Conservation (phyloP, 352 stramenopile species). For the Globisporangium cederbergense region DNA sequence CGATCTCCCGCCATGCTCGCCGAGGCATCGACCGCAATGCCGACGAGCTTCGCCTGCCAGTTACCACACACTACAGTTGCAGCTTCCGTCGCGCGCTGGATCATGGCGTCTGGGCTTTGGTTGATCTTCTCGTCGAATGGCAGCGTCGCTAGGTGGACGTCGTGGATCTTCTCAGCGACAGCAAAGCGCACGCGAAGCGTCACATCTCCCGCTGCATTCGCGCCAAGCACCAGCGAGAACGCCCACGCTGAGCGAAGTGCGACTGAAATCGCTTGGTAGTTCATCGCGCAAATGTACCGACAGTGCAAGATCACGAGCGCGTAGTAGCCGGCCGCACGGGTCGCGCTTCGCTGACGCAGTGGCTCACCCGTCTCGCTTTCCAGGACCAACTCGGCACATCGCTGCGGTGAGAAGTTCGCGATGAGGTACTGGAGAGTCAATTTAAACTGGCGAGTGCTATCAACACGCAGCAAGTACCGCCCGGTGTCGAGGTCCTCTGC, state of each 20-base stretch:
- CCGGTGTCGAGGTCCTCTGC: background rate
- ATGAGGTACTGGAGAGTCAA: background rate
- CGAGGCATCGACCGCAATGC: conserved; percentile 10
- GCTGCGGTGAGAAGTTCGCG: conserved; percentile 6
- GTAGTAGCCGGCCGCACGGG: background rate
- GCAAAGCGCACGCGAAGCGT: conserved; percentile 13
- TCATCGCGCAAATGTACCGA: conserved; percentile 9
- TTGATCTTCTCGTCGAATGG: background rate
- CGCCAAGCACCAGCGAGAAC: conserved; percentile 14
- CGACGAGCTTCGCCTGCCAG: conserved; percentile 12
- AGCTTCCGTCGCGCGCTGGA: conserved; percentile 7
- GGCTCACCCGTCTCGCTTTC: background rate
- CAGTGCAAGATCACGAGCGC: background rate
- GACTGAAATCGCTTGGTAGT: background rate
- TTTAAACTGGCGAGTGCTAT: background rate
- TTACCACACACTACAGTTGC: background rate
- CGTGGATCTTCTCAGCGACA: conserved; percentile 3
- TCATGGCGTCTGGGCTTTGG: background rate
- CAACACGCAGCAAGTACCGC: conserved; percentile 11
- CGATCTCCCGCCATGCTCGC: background rate
- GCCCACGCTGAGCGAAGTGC: conserved; percentile 2
- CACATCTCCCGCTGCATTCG: background rate
- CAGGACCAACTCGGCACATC: conserved; percentile 4
- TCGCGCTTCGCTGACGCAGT: background rate
- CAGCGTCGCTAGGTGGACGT: conserved; percentile 7